Evolutionary conservation across 2,329 filamentous ascomycete genomes (phyloP), one percentile per base, ranked within the genome.

Genomic region (Xylariomycetidae sp.): DNA sequence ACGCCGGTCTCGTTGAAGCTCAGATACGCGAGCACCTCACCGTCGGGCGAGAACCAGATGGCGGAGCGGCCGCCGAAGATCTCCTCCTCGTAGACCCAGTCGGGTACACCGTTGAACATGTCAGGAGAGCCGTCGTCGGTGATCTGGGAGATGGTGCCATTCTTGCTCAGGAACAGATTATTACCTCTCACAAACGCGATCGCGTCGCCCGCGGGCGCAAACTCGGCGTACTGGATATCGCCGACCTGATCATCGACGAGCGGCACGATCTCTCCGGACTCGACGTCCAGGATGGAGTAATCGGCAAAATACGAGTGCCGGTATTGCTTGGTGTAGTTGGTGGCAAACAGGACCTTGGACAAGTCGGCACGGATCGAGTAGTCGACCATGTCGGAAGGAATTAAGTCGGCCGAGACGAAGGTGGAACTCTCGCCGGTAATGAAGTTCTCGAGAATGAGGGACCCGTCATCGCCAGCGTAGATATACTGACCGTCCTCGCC

Each of bases 121-220:
- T 82, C 74, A 0, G 74, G 71, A 0, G 75, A 68, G 9, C 78
- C 79, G 43, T 82, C 69, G 0, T 59, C 56, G 10, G 79, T 83
- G 40, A 82, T 69, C 30, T 74, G 76, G 3, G 64, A 66, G 11
- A 76, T 60, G 3, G 67, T 62, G 17, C 74, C 74, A 31, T 72
- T 64, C 39, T 62, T 63, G 63, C 69, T 74, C 33, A 83, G 53
- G 56, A 70, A 84, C 1, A 85, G 56, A 49, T 85, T 70, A 54
- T 85, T 85, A 26, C 64, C 76, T 27, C 77, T 74, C 12, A 85
- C 80, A 49, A 83, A 85, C 2, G 77, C 80, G 42, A 85, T 70
- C n/a, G 69, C 59, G 26, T 76, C 67, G 14, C 74, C 72, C 1
- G 53, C 52, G 3, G 79, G 76, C 20, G 74, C 74, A 57, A 81